Evolutionary conservation across 2,329 filamentous ascomycete genomes (phyloP).

Genomic region (Fusarium continuum): DNA sequence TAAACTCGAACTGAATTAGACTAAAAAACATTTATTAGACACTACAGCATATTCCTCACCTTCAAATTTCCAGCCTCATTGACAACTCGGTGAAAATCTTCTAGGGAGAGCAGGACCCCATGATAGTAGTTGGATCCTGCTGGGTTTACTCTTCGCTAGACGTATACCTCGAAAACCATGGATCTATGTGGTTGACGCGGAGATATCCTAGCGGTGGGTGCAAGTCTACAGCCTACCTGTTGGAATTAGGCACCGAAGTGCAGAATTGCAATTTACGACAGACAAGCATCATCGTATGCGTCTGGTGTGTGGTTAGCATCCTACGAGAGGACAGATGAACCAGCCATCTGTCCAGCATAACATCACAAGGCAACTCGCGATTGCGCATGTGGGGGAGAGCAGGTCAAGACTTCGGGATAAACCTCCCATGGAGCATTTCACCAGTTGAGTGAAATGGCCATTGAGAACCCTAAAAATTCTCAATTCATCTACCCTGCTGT

Average conservation of each 20-base stretch:
- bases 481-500: slow-evolving; percentile 55
- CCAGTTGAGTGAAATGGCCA: slow-evolving; percentile 75
- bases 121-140: slow-evolving; percentile 57
- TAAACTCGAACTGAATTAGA: neutral
- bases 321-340: slow-evolving; percentile 24
- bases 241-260: slow-evolving; percentile 8
- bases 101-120: slow-evolving; percentile 72
- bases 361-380: slow-evolving; percentile 28
- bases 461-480: slow-evolving; percentile 64
- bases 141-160: slow-evolving; percentile 82
- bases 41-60: slow-evolving; percentile 73
- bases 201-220: slow-evolving; percentile 80
- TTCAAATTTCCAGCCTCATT: slow-evolving; percentile 83
- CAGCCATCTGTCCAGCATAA: slow-evolving; percentile 16
- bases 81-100: slow-evolving; percentile 77
- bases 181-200: slow-evolving; percentile 75
- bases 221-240: slow-evolving; percentile 39
- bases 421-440: slow-evolving; percentile 82
- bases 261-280: slow-evolving; percentile 30
- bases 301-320: slow-evolving; percentile 20
- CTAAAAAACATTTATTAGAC: neutral
- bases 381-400: slow-evolving; percentile 35
- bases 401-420: slow-evolving; percentile 69
- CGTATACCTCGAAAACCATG: slow-evolving; percentile 92
- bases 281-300: slow-evolving; percentile 8